Evolutionary conservation across 2,329 filamentous ascomycete genomes (phyloP).

Genomic region (Aspergillus intermedius): DNA sequence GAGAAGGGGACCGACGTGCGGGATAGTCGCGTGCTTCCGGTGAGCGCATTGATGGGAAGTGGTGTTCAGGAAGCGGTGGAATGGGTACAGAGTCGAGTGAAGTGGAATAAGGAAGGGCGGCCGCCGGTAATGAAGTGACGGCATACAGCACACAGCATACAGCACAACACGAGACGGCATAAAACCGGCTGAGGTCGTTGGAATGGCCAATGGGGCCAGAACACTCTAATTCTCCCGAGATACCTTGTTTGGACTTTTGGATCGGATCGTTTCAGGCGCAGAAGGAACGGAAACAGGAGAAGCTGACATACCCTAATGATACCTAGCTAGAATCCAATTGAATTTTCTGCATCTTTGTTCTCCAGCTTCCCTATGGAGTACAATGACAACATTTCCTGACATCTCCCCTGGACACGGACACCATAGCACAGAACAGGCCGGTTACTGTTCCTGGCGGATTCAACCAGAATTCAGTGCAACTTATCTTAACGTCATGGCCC

Average conservation of each 20-base stretch:
- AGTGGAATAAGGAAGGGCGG: conserved; percentile 91
- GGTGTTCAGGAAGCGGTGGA: conserved; percentile 95
- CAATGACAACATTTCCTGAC: too few relatives aligned
- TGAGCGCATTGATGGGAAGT: conserved; percentile 74
- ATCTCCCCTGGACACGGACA: too few relatives aligned
- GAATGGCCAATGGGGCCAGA: not conserved
- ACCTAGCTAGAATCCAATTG: too few relatives aligned
- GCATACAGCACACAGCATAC: not conserved
- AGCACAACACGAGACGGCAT: not conserved
- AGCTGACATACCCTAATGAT: too few relatives aligned
- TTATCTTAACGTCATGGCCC: too few relatives aligned
- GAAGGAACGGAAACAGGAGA: not conserved
- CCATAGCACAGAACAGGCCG: too few relatives aligned
- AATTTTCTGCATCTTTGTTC: too few relatives aligned
- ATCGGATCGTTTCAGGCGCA: not conserved
- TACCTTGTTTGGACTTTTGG: not conserved
- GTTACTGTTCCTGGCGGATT: too few relatives aligned
- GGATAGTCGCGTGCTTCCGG: conserved; percentile 83
- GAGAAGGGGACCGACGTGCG: conserved; percentile 79
- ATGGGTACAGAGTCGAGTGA: conserved; percentile 85
- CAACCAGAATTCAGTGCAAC: too few relatives aligned
- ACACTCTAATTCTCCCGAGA: not conserved
- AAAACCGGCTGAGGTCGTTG: too few relatives aligned
- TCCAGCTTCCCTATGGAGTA: too few relatives aligned
- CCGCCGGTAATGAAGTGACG: conserved; percentile 84